Evolutionary conservation across 345 rosid genomes (phyloP).

Genomic region (Gossypium bickii): DNA sequence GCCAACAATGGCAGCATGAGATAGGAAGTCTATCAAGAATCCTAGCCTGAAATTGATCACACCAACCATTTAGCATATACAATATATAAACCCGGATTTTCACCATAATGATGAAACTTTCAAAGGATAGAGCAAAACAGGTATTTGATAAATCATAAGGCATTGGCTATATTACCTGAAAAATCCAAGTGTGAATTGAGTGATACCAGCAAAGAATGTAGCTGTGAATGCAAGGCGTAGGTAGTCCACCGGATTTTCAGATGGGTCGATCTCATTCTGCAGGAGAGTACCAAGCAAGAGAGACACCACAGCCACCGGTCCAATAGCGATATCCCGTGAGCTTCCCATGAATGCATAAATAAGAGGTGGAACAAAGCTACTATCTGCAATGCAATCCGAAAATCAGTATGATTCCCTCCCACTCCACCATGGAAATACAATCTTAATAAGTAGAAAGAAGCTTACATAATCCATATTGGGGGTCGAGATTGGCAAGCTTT

Average conservation of each 20-base stretch:
- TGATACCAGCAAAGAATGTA: too few relatives aligned
- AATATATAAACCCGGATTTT: not conserved
- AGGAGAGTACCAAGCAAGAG: too few relatives aligned
- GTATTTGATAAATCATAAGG: not conserved
- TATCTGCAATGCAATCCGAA: conserved; percentile 37
- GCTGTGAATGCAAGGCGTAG: too few relatives aligned
- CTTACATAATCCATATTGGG: conserved; percentile 84
- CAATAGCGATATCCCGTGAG: conserved; percentile 90
- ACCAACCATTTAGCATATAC: not conserved
- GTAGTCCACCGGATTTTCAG: too few relatives aligned
- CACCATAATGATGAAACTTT: too few relatives aligned
- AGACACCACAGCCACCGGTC: too few relatives aligned
- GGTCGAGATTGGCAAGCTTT: conserved; percentile 67
- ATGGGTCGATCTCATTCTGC: too few relatives aligned
- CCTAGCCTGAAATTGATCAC: conserved; percentile 51
- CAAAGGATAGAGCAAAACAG: not conserved
- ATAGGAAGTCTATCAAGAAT: conserved; percentile 85
- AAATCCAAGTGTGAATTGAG: too few relatives aligned
- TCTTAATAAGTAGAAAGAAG: conserved; percentile 7
- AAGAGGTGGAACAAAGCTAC: conserved; percentile 89
- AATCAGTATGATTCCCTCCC: conserved; percentile 4
- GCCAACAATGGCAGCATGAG: conserved; percentile 92
- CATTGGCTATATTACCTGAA: too few relatives aligned
- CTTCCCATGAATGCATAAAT: conserved; percentile 94
- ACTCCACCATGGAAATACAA: not conserved